Conservation (phyloP, 2,329 filamentous ascomycete species). For the Chrysosporium queenslandicum region DNA sequence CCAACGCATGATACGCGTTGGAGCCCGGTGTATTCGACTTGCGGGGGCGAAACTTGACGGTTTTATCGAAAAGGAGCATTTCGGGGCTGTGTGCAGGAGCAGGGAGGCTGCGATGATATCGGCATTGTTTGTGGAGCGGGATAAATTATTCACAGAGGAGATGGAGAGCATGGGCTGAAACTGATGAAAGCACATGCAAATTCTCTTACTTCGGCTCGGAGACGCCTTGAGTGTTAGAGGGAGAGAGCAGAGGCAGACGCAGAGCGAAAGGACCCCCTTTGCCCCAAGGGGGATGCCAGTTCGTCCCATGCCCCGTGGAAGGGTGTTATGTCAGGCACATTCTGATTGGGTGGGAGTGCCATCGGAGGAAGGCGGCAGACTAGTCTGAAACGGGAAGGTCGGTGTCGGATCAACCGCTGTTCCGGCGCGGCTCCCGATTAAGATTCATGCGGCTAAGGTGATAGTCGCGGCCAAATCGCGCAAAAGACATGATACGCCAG, state of each 20-base stretch:
- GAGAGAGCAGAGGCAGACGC: too few relatives aligned
- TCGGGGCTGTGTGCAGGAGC: background rate
- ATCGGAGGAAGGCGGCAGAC: background rate
- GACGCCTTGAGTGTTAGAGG: too few relatives aligned
- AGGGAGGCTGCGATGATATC: constrained; percentile 2
- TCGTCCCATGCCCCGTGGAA: background rate
- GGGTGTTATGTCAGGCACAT: background rate
- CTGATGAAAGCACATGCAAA: background rate
- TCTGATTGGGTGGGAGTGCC: background rate
- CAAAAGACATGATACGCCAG: too few relatives aligned
- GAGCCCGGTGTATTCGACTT: background rate
- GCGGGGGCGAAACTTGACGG: background rate
- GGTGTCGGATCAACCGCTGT: background rate
- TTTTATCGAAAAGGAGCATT: background rate
- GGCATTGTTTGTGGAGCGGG: background rate
- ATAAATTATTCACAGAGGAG: background rate
- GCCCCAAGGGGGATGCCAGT: background rate
- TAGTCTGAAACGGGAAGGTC: background rate
- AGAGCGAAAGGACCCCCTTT: too few relatives aligned
- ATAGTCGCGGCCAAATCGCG: too few relatives aligned
- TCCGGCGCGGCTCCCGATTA: background rate
- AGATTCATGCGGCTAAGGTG: background rate
- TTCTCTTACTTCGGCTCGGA: background rate
- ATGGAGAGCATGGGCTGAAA: background rate
- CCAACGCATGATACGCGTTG: background rate